phyloP scores from a whole-genome alignment of 1,139 yeast species.

The Sugiyamaella grinbergsii region DNA sequence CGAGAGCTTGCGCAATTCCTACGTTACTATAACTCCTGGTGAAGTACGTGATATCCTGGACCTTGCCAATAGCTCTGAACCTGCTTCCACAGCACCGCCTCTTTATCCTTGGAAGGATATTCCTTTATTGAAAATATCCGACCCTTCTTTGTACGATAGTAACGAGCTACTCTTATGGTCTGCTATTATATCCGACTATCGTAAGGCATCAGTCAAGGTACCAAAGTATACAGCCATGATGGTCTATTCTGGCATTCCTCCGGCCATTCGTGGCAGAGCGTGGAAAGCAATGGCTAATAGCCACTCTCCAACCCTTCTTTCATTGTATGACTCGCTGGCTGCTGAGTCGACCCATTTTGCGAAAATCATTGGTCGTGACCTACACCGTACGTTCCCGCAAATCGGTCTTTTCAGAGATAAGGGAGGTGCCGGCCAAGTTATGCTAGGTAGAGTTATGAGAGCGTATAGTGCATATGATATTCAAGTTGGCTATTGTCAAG shows the following conservation, averaged over 20 bases:
- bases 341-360: slow-evolving; percentile 50
- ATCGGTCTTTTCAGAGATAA: slow-evolving; percentile 53
- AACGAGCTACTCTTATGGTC: slow-evolving; percentile 44
- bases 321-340: slow-evolving; percentile 46
- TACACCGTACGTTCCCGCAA: slow-evolving; percentile 64
- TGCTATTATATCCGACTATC: slow-evolving; percentile 42
- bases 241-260: slow-evolving; percentile 46
- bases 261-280: slow-evolving; percentile 44
- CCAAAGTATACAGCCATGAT: slow-evolving; percentile 39
- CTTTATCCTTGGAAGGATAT: slow-evolving; percentile 31
- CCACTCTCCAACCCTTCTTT: slow-evolving; percentile 35
- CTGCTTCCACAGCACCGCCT: not conserved
- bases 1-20: not conserved
- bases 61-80: not conserved
- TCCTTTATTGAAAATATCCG: slow-evolving; percentile 30
- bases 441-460: slow-evolving; percentile 59
- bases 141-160: slow-evolving; percentile 26
- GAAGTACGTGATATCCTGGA: slow-evolving; percentile 9
- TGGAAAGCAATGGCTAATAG: slow-evolving; percentile 45
- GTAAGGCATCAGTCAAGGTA: slow-evolving; percentile 37
- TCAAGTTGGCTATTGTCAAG: slow-evolving; percentile 74
- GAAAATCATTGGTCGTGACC: slow-evolving; percentile 62
- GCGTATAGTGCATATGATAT: slow-evolving; percentile 70
- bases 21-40: not conserved
- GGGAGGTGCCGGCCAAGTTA: slow-evolving; percentile 49